A percentile compares a stretch with the other conserved stretches of the same genome.
These are phyloP conservation scores for Pseudogymnoascus sp. DNA, from an alignment of 2,329 filamentous ascomycete genomes.

Conservation along the genomic window DNA sequence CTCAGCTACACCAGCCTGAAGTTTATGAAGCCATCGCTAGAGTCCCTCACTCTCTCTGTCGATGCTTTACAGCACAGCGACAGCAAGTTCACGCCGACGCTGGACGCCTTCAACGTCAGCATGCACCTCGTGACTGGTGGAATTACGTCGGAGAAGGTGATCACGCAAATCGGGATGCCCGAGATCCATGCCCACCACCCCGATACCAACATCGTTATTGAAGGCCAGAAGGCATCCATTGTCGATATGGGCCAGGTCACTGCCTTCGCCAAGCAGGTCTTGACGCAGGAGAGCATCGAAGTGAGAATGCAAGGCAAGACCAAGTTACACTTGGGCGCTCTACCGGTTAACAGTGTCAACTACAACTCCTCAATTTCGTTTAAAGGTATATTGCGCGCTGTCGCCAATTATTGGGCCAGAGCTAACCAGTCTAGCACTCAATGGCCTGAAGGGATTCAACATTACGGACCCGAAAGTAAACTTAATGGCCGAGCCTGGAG, in stretches of 20 bases:
- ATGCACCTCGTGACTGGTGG: constrained; percentile 38
- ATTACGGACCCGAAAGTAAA: constrained; percentile 41
- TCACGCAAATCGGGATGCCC: constrained; percentile 24
- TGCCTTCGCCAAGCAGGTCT: constrained; percentile 39
- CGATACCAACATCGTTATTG: constrained; percentile 33
- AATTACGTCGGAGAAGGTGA: constrained; percentile 17
- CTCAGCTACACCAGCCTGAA: constrained; percentile 42
- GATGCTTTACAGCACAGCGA: constrained; percentile 37
- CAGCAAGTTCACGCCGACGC: constrained; percentile 43
- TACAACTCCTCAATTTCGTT: constrained; percentile 50
- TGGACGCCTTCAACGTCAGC: constrained; percentile 44
- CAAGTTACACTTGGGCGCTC: constrained; percentile 38
- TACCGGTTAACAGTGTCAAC: constrained; percentile 42
- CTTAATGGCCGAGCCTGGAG: constrained; percentile 30
- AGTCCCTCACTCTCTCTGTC: constrained; percentile 41
- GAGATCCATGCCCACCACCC: constrained; percentile 23
- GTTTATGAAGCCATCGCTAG: constrained; percentile 40
- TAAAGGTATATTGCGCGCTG: constrained; percentile 36
- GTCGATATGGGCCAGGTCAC: constrained; percentile 37
- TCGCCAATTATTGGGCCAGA: neutral
- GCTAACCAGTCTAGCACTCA: constrained; percentile 39
- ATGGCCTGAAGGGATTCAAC: constrained; percentile 44
- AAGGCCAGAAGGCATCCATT: constrained; percentile 38
- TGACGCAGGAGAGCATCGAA: constrained; percentile 40
- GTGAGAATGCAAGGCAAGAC: constrained; percentile 45